These are phyloP conservation scores for Sarcocystis neurona DNA, from an alignment of 169 alveolate species.

Conservation along the genomic window DNA sequence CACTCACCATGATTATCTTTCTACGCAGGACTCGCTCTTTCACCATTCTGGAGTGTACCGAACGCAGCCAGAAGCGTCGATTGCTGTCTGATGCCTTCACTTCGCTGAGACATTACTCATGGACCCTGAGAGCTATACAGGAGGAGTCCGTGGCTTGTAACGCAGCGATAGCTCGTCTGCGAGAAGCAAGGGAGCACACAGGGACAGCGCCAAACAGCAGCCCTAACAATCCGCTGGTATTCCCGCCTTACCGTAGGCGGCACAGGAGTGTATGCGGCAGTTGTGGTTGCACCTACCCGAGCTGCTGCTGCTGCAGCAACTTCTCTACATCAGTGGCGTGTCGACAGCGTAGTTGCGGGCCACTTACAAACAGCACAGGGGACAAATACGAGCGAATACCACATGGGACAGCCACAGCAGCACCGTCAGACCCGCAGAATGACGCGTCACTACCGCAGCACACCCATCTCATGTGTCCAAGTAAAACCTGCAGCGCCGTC, in stretches of 20 bases:
- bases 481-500: no score
- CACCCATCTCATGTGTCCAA: no score
- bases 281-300: background rate
- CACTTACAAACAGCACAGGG: no score
- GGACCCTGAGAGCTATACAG: slow-evolving; percentile 11
- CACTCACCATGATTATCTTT: no score
- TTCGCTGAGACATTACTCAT: background rate
- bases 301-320: background rate
- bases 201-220: no score
- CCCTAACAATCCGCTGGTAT: no score
- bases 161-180: slow-evolving; percentile 3
- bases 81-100: slow-evolving; percentile 19
- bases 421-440: no score
- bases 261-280: background rate
- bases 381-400: no score
- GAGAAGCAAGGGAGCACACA: background rate
- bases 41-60: background rate
- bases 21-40: background rate
- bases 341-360: background rate
- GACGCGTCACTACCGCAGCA: no score
- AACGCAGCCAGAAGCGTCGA: slow-evolving; percentile 1
- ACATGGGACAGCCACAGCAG: no score
- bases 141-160: slow-evolving; percentile 9
- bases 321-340: background rate
- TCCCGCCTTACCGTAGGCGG: no score